Evolutionary conservation across 805 yeast genomes (phyloP), one percentile per base, ranked within the genome.

Genomic region (Metschnikowia lachancei): DNA sequence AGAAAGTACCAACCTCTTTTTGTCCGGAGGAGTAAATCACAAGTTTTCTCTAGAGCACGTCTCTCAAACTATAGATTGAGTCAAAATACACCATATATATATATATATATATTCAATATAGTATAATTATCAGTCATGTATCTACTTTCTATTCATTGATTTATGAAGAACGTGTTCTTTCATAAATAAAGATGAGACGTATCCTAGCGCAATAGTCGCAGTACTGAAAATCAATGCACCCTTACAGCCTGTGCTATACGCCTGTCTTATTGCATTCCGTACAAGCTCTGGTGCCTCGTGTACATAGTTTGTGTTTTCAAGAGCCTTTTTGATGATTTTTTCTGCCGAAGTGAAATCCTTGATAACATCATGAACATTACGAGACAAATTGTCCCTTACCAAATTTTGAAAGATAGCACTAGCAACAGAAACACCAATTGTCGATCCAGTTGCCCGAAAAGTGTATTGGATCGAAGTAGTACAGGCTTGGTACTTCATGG

Each of bases 391-490:
- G 4, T 39, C 29, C 18, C 56, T 51, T 44, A 84, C 68, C 9
- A 70, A 59, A 41, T 70, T 70, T 57, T 81, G 85, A 67, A 85
- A 85, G 22, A 84, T 69, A 3, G 89, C 82, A 17, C 85, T 76
- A 0, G 87, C 82, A 11, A 82, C 55, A 1, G 91, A 71, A 13
- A 88, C 90, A 32, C 95, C 95, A 40, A 87, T 65, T 0, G 94
- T 85, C n/a, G 92, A 84, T 0, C 95, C 96, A 0, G 90, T 83
- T 9, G 92, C 83, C 58, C 95, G 75, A 70, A 86, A 88, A 0
- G 91, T 90, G 62, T 91, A 90, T 59, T 88, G 95, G 47, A 91
- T 86, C 0, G 96, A 87, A 0, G 97, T 90, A 2, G 92, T 85
- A 17, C 89, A 77, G 1, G 97, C 96, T 64, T 88, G 96, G 58